Base-by-base conservation (phyloP, 192 early-diverging fungal species). In the Umbelopsis isabellina region DNA sequence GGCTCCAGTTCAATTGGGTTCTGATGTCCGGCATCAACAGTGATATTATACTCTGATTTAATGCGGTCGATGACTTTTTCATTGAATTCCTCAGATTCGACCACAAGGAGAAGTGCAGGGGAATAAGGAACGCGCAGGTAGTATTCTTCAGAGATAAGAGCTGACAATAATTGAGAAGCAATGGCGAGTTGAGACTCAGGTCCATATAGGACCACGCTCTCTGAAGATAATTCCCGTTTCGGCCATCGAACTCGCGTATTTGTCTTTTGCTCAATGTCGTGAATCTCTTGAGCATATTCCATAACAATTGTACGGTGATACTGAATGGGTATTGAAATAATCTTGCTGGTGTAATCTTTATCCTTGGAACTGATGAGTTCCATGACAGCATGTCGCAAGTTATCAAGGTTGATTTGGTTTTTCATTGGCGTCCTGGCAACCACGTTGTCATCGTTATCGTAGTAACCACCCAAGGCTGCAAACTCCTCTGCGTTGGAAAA, bases 401-500 rank as follows among this genome's bases (percentile, higher is more conserved):
- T 83, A 16, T 90, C 87, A 5, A 95, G 72, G 51, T 91, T 92
- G 48, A 84, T 74, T 18, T 83, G 77, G 68, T 95, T 95, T 79
- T 95, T 95, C 51, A 88, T 84, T 4, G 93, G 93, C 13, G 93
- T 95, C 8, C 92, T 80, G 3, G 90, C 91, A 35, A 94, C 91
- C 11, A 95, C 93, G 68, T 95, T 95, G 74, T 95, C 91, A 65
- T 85, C 78, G 70, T 93, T 93, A 68, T 91, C 90, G 65, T 87
- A 92, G 67, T 93, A 95, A 0, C 93, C 93, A 18, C 93, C 93
- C 3, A 93, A 72, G 4, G 80, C 80, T 10, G 88, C 88, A 78
- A 85, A 93, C 73, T 95, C 93, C 68, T 92, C 92, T 0, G 89
- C 83, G 65, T 93, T 93, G 22, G 90, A 90, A 70, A 95, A 95